These are phyloP conservation scores for Debaryomyces singareniensis DNA, from an alignment of 1,139 yeast species.

Conservation along the genomic window DNA sequence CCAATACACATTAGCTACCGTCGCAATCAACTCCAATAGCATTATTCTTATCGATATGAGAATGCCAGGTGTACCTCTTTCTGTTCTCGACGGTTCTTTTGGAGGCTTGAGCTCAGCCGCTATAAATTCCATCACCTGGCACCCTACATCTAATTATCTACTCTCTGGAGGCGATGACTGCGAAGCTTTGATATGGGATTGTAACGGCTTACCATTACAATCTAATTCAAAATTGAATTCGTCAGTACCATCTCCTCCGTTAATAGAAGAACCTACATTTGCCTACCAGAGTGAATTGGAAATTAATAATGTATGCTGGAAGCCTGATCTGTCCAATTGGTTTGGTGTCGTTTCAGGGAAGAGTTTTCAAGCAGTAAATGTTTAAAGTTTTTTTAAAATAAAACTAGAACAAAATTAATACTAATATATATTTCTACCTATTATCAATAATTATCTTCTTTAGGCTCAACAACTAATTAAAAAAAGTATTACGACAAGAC, in stretches of 20 bases:
- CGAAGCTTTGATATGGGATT: constrained; percentile 83
- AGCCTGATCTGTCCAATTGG: constrained; percentile 61
- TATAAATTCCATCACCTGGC: constrained; percentile 78
- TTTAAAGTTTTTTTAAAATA: too few species aligned
- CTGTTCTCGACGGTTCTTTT: constrained; percentile 61
- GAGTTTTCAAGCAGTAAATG: constrained; percentile 67
- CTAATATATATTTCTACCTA: too few species aligned
- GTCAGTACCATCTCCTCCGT: constrained; percentile 3
- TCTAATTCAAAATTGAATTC: constrained; percentile 3
- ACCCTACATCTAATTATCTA: constrained; percentile 63
- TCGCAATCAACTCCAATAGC: constrained; percentile 64
- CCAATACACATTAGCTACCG: constrained; percentile 72
- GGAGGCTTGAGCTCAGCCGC: constrained; percentile 42
- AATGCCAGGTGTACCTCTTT: constrained; percentile 78
- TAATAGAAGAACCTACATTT: constrained; percentile 12
- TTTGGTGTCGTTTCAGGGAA: constrained; percentile 77
- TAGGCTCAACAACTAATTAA: too few species aligned
- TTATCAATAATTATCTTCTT: too few species aligned
- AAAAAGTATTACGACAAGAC: too few species aligned
- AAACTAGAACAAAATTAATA: too few species aligned
- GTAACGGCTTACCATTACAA: constrained; percentile 25
- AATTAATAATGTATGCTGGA: constrained; percentile 76
- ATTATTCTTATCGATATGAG: constrained; percentile 77
- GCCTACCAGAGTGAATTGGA: constrained; percentile 56
- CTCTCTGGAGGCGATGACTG: constrained; percentile 88